Evolutionary conservation across 352 stramenopile species (phyloP).

Genomic region (Globisporangium alternatum): DNA sequence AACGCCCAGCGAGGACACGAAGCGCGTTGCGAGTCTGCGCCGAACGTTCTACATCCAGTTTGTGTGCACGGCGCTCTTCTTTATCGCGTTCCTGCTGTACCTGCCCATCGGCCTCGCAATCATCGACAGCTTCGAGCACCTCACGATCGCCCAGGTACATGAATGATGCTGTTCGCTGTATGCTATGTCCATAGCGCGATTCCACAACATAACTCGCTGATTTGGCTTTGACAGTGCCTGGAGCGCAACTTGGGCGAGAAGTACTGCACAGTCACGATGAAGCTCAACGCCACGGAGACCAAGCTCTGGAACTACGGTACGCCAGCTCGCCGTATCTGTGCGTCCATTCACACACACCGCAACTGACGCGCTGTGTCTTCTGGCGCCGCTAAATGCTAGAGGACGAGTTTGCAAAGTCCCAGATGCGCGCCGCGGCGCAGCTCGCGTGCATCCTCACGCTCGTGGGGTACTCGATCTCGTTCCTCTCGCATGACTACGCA

Average conservation of each 20-base stretch:
- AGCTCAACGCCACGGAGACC: constrained; percentile 52
- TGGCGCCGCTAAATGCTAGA: constrained; percentile 18
- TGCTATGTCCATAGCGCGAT: neutral
- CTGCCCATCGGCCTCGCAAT: constrained; percentile 60
- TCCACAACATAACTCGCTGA: neutral
- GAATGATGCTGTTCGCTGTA: neutral
- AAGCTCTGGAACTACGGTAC: constrained; percentile 73
- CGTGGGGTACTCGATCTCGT: constrained; percentile 67
- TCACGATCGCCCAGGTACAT: constrained; percentile 40
- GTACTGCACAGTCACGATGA: constrained; percentile 63
- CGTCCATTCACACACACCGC: neutral
- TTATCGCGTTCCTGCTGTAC: constrained; percentile 67
- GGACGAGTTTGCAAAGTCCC: constrained; percentile 42
- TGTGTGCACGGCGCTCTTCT: constrained; percentile 42
- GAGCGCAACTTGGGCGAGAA: constrained; percentile 43
- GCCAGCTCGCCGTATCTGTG: neutral
- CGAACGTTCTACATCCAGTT: constrained; percentile 40
- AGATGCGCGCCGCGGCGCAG: constrained; percentile 63
- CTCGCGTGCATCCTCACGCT: constrained; percentile 70
- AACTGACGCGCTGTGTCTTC: neutral
- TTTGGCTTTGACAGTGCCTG: constrained; percentile 33
- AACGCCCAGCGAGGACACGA: constrained; percentile 19
- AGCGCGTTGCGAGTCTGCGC: constrained; percentile 25
- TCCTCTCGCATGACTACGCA: constrained; percentile 57
- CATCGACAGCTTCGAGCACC: constrained; percentile 33